Percentiles rank a stretch among this genome's conserved stretches.
Conservation (phyloP, 345 rosid genomes). For the Ceriops zippeliana region DNA sequence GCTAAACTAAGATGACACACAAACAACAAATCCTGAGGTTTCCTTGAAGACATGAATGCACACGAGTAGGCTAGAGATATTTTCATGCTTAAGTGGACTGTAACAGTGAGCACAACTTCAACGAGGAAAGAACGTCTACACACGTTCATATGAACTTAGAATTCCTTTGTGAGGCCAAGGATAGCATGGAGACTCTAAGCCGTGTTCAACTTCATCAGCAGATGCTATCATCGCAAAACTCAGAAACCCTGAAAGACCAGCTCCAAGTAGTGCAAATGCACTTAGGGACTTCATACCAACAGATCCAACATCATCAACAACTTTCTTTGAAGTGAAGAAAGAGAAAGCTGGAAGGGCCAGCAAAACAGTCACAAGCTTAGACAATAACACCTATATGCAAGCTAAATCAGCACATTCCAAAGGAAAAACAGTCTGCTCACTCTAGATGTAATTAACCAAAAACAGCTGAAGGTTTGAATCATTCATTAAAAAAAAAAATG, state of each 20-base stretch:
- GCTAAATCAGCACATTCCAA: background rate
- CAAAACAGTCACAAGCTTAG: constrained; percentile 17
- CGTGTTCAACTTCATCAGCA: constrained; percentile 98
- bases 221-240: constrained; percentile 72
- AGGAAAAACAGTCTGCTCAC: background rate
- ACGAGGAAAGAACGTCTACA: constrained; percentile 25
- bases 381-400: background rate
- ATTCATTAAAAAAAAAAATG: background rate
- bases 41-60: background rate
- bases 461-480: background rate
- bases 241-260: constrained; percentile 81
- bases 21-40: background rate
- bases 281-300: constrained; percentile 50
- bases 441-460: background rate
- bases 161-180: constrained; percentile 99
- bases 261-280: constrained; percentile 71
- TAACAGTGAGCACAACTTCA: background rate
- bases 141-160: constrained; percentile 91
- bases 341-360: constrained; percentile 58
- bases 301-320: constrained; percentile 54
- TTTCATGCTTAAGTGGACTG: background rate
- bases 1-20: background rate
- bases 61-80: background rate
- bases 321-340: constrained; percentile 60
- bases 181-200: constrained; percentile 70